Conservation (phyloP, 306 rosid genomes). For the Potentilla sterilis region DNA sequence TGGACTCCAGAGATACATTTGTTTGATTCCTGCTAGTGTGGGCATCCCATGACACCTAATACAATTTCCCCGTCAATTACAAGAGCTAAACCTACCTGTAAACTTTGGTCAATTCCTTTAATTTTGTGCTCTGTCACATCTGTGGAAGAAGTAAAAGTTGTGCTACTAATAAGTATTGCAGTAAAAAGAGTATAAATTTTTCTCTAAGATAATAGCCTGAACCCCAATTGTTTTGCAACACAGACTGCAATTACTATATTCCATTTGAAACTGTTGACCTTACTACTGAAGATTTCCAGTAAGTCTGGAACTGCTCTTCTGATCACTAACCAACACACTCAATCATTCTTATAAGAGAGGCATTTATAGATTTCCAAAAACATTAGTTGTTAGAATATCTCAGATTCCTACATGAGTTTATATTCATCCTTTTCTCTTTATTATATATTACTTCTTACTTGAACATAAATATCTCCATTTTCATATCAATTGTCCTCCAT, state of each 20-base stretch:
- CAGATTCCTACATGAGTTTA: not conserved
- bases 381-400: not conserved
- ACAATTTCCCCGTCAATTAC: slow-evolving; percentile 79
- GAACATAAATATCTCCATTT: not conserved
- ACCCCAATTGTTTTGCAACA: not conserved
- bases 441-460: not conserved
- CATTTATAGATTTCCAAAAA: not conserved
- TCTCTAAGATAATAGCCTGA: not conserved
- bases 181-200: not conserved
- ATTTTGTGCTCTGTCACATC: not conserved
- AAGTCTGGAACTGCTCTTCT: not conserved
- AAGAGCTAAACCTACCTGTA: slow-evolving; percentile 88
- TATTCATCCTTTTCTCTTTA: not conserved
- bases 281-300: too few relatives aligned
- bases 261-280: not conserved
- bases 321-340: not conserved
- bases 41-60: slow-evolving; percentile 89
- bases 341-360: not conserved
- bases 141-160: not conserved
- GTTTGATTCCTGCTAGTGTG: slow-evolving; percentile 57
- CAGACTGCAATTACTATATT: not conserved
- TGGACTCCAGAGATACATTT: slow-evolving; percentile 34
- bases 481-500: too few relatives aligned
- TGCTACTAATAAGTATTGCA: not conserved
- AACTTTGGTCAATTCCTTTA: slow-evolving; percentile 17